Base-by-base conservation (phyloP, 2,329 filamentous ascomycete genomes). In the Cercospora sojina region DNA sequence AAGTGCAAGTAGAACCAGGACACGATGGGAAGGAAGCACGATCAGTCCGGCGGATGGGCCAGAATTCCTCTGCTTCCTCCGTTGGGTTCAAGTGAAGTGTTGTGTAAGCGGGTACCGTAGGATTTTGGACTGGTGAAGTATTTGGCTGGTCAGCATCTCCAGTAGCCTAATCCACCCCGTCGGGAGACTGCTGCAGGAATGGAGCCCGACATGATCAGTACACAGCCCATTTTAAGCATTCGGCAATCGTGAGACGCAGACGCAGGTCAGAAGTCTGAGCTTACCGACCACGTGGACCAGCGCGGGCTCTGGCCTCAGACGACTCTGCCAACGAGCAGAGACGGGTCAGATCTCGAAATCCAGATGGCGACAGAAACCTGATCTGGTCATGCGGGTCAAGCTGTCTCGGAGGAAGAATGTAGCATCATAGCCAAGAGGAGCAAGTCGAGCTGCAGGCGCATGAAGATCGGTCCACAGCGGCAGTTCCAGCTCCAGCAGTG, bases 401-500 rank as follows among this genome's bases (percentile, higher is more conserved):
- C 23, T 27, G 51, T 55, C 51, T 27, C 13, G 25, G 41, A 47
- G 51, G 23, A 27, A 31, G 51, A 55, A 55, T 55, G 51, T 47
- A 23, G 41, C 41, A 47, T 47, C 41, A 23, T 47, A 47, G 41
- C 51, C 51, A 55, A 55, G 51, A 55, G 51, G 10, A 23, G 23
- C 8, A 55, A 13, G 27, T 27, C 13, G 23, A 55, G 41, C 23
- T 25, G 23, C 35, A 38, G 35, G 35, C 5, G 35, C 35, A n/a
- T 29, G 49, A 25, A 55, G 51, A 55, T 55, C 23, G 23, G 27
- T 55, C 23, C 27, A 27, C 20, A 25, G 12, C 51, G 51, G 51
- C 51, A 55, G 51, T 55, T 55, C 51, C 25, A 47, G 41, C 41
- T 55, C 51, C 25, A 31, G 53, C 53, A 31, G 53, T 56, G n/a